phyloP scores from a whole-genome alignment of 305 asterid species.

The Fraxinus velutina region DNA sequence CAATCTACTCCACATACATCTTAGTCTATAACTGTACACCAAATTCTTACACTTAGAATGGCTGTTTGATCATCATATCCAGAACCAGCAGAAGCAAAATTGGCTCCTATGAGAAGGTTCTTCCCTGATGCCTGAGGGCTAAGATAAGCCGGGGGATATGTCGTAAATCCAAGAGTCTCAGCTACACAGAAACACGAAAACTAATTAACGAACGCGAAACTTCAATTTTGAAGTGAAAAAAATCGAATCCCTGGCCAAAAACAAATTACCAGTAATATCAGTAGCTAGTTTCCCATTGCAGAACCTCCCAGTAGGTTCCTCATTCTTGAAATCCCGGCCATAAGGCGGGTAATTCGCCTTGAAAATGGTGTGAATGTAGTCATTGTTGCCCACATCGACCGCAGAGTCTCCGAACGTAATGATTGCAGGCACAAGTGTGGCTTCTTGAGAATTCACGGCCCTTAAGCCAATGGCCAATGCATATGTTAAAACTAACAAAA shows the following conservation, averaged over 20 bases:
- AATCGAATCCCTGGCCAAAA: background rate
- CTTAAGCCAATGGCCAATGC: slow-evolving; percentile 22
- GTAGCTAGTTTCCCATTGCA: slow-evolving; percentile 90
- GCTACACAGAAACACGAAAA: slow-evolving; percentile 40
- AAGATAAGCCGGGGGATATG: slow-evolving; percentile 70
- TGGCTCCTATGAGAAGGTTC: slow-evolving; percentile 68
- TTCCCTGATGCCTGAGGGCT: slow-evolving; percentile 84
- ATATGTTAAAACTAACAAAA: slow-evolving; percentile 27
- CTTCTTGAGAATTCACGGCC: slow-evolving; percentile 41
- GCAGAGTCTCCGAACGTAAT: slow-evolving; percentile 79
- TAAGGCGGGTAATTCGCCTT: slow-evolving; percentile 87
- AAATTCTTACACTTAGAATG: slow-evolving; percentile 38
- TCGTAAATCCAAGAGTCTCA: slow-evolving; percentile 71
- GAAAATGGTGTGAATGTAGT: slow-evolving; percentile 55
- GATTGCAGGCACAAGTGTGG: slow-evolving; percentile 67
- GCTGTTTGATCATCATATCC: slow-evolving; percentile 89
- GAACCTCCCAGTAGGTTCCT: slow-evolving; percentile 75
- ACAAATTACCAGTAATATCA: slow-evolving; percentile 63
- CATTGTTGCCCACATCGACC: slow-evolving; percentile 83
- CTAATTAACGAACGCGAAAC: background rate
- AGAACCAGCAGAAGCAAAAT: slow-evolving; percentile 89
- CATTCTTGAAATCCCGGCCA: slow-evolving; percentile 65
- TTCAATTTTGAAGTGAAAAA: background rate
- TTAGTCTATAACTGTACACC: background rate
- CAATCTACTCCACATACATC: background rate